These are phyloP conservation scores for Filosporella fistucella DNA, from an alignment of 495 filamentous ascomycete species.

Conservation along the genomic window DNA sequence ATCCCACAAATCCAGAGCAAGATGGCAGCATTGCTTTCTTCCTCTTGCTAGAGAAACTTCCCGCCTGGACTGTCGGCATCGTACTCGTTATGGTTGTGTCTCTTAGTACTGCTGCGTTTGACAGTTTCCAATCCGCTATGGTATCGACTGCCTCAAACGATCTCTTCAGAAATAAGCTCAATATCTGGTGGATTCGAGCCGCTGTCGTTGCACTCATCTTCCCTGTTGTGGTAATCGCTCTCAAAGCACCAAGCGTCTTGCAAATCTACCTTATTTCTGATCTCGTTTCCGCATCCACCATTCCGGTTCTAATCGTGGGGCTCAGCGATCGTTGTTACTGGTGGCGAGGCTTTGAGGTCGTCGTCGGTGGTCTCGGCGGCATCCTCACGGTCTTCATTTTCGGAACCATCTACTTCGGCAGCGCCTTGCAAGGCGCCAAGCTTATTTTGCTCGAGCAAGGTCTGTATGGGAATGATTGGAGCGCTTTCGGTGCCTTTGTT, in stretches of 20 bases:
- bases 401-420: slow-evolving; percentile 63
- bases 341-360: slow-evolving; percentile 71
- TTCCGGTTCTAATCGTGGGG: slow-evolving; percentile 65
- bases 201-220: slow-evolving; percentile 63
- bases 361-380: slow-evolving; percentile 66
- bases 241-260: slow-evolving; percentile 65
- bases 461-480: slow-evolving; percentile 68
- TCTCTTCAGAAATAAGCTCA: slow-evolving; percentile 70
- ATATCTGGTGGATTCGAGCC: slow-evolving; percentile 61
- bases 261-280: slow-evolving; percentile 77
- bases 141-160: slow-evolving; percentile 71
- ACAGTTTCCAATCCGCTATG: slow-evolving; percentile 72
- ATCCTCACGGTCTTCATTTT: slow-evolving; percentile 73
- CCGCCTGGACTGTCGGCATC: slow-evolving; percentile 69
- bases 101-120: slow-evolving; percentile 68
- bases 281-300: slow-evolving; percentile 62
- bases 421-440: slow-evolving; percentile 55
- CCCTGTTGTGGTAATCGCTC: slow-evolving; percentile 63
- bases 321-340: slow-evolving; percentile 59
- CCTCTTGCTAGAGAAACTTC: slow-evolving; percentile 62
- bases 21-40: slow-evolving; percentile 70
- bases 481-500: slow-evolving; percentile 72
- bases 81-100: slow-evolving; percentile 72
- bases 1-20: slow-evolving; percentile 45
- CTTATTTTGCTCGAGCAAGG: slow-evolving; percentile 66